Conservation (phyloP, 2,329 filamentous ascomycete species). For the Colletotrichum paranaense region DNA sequence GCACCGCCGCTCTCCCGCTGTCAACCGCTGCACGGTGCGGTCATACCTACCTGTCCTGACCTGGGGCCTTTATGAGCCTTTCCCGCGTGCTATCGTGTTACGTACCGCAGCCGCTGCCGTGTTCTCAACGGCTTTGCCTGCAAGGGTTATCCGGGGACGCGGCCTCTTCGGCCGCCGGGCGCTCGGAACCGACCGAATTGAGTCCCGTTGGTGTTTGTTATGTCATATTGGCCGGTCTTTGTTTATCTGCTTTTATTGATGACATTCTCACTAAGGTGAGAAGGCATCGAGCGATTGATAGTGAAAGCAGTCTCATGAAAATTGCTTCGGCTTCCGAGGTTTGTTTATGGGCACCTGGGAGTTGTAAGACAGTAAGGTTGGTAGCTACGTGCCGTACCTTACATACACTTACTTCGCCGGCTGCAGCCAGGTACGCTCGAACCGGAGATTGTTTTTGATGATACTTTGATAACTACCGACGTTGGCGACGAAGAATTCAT, state of each 20-base stretch:
- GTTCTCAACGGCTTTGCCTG: neutral
- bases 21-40: conserved; percentile 31
- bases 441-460: too few species aligned
- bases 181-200: neutral
- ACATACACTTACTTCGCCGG: too few species aligned
- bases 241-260: neutral
- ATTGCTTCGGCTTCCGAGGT: too few species aligned
- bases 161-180: neutral
- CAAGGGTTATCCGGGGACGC: neutral
- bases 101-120: neutral
- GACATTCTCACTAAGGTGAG: neutral
- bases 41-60: conserved; percentile 12
- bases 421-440: too few species aligned
- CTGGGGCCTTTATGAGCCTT: neutral
- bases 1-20: conserved; percentile 24
- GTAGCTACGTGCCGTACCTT: too few species aligned
- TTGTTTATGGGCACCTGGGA: too few species aligned
- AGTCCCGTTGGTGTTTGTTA: neutral
- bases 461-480: neutral
- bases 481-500: too few species aligned
- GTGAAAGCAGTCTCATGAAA: too few species aligned
- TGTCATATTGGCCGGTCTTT: neutral
- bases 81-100: neutral
- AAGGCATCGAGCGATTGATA: neutral
- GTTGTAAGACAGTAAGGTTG: too few species aligned